Base-by-base conservation (phyloP, 106 monocot genomes). In the Xerophyta viscosa region DNA sequence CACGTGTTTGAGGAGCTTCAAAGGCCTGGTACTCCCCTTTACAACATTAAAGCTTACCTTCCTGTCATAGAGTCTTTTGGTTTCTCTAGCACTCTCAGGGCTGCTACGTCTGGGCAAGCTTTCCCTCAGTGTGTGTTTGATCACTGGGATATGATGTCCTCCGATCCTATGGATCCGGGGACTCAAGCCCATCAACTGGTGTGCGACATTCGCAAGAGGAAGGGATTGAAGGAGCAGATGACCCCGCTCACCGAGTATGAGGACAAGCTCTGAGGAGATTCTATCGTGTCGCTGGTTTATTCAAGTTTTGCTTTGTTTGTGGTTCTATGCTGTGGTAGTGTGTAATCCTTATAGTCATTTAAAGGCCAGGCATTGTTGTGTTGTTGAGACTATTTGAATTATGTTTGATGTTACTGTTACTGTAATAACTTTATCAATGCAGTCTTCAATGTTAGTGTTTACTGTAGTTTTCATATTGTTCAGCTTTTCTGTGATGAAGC, bases 41-140 rank as follows among this genome's bases (percentile, higher is more conserved):
- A 74, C 62, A 74, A 74, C 67, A 74, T 74, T 50, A 74, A 74
- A 20, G 73, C 73, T 9, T 74, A 74, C 29, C 73, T 73, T 23
- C 73, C 73, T 28, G 73, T 73, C 37, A 33, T 73, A 3, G 66
- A 66, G 49, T 73, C 73, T n/a, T 73, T 73, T 31, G 73, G 73
- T 14, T 73, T 73, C 54, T 73, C 73, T 3, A 31, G 65, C 20
- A 46, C 59, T 20, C 66, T 73, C 6, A 53, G 73, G 47, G 73
- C 73, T 12, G 60, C 66, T n/a, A 73, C 73, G 24, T 73, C 73
- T 41, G 73, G 73, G 6, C 73, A 66, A 29, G 73, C 73, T 1
- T 74, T 74, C 50, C 73, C 73, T 0, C 73, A 74, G 43, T 67
- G 73, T 20, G 73, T 74, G 4, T 74, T 74, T 29, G 73, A 74